Evolutionary conservation across 2,329 filamentous ascomycete species (phyloP).

Genomic region (Aulographum hederae): DNA sequence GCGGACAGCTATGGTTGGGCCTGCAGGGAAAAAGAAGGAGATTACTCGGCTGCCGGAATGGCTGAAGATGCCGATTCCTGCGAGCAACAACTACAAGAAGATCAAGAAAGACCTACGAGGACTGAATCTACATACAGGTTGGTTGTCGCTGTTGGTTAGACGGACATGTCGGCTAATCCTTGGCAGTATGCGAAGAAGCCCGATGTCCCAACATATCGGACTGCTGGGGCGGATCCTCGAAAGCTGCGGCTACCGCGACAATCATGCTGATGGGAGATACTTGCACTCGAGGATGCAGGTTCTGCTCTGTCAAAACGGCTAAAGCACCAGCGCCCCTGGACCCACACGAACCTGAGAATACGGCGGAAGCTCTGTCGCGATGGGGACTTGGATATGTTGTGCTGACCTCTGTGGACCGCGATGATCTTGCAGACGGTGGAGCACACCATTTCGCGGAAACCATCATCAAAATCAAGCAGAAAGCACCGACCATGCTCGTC

Average conservation of each 20-base stretch:
- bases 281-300: constrained; percentile 87
- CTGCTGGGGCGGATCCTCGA: constrained; percentile 86
- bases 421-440: constrained; percentile 79
- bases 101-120: constrained; percentile 89
- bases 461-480: constrained; percentile 75
- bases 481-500: constrained; percentile 47
- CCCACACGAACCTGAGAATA: constrained; percentile 91
- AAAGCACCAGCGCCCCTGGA: constrained; percentile 64
- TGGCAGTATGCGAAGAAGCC: constrained; percentile 76
- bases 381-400: constrained; percentile 97
- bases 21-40: constrained; percentile 42
- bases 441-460: constrained; percentile 85
- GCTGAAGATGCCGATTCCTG: constrained; percentile 91
- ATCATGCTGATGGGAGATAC: constrained; percentile 99
- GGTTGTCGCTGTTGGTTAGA: background rate
- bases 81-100: constrained; percentile 73
- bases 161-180: background rate
- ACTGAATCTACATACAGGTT: constrained; percentile 61
- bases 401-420: constrained; percentile 80
- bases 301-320: constrained; percentile 90
- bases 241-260: constrained; percentile 82
- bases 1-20: constrained; percentile 42
- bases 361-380: constrained; percentile 73
- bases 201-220: constrained; percentile 94
- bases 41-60: constrained; percentile 70